Conservation (phyloP, 441 rosid genomes). For the Populus hybrid region DNA sequence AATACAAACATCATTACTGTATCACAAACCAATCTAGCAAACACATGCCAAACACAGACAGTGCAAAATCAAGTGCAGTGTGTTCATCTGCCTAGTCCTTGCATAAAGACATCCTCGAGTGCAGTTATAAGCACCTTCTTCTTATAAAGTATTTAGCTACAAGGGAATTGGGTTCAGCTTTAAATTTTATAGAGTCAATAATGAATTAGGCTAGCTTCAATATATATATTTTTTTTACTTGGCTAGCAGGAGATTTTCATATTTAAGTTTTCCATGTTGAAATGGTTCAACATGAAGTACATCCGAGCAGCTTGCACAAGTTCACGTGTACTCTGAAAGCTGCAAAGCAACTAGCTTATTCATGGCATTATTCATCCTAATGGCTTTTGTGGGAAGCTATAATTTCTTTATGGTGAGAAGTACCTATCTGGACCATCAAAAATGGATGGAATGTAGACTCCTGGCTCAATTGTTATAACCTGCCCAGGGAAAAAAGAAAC, state of each 20-base stretch:
- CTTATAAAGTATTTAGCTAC: neutral
- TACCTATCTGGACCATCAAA: slow-evolving; percentile 72
- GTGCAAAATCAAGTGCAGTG: neutral
- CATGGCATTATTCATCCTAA: neutral
- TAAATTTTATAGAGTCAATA: neutral
- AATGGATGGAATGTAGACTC: slow-evolving; percentile 73
- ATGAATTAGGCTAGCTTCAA: neutral
- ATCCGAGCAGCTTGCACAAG: neutral
- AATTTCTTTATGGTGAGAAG: slow-evolving; percentile 2
- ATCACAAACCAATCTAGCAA: neutral
- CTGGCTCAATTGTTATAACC: slow-evolving; percentile 97
- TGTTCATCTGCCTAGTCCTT: neutral
- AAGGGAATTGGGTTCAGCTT: neutral
- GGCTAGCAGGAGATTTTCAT: neutral
- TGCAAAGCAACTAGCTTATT: neutral
- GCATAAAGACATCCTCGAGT: neutral
- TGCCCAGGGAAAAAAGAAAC: slow-evolving; percentile 26
- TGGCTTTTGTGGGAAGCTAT: neutral
- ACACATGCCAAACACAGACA: neutral
- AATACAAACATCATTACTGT: neutral
- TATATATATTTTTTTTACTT: neutral
- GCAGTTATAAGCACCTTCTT: neutral
- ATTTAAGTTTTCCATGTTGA: too few relatives aligned
- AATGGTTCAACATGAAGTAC: neutral
- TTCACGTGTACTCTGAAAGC: neutral